Percentiles rank a stretch among this genome's conserved stretches.
Conservation (phyloP, 768 basidiomycete species). For the Boletus subparvulus region DNA sequence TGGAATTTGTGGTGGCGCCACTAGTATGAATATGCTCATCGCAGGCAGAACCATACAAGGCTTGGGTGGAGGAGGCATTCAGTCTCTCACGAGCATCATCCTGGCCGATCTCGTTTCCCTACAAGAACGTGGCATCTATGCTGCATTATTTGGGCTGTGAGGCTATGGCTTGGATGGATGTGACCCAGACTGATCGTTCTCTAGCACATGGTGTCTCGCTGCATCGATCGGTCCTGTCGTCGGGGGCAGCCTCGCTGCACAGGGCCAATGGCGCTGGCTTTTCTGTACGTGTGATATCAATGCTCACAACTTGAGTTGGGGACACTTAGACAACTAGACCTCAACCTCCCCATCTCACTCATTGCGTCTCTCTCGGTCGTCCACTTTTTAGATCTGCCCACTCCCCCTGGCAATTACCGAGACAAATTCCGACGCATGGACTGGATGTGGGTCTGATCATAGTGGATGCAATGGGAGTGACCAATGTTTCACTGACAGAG, state of each 20-base stretch:
- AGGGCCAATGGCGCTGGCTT: constrained; percentile 41
- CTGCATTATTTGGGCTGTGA: constrained; percentile 26
- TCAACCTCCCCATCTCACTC: constrained; percentile 39
- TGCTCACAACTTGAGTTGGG: neutral
- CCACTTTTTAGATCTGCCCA: constrained; percentile 33
- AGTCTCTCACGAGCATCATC: constrained; percentile 38
- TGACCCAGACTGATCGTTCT: neutral
- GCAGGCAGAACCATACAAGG: constrained; percentile 34
- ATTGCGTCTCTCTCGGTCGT: constrained; percentile 24
- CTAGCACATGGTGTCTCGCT: constrained; percentile 36
- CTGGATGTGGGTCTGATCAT: constrained; percentile 33
- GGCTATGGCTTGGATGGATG: neutral
- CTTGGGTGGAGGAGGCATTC: constrained; percentile 37
- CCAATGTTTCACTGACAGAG: constrained; percentile 23
- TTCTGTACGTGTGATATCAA: constrained; percentile 34
- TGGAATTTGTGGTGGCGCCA: constrained; percentile 34
- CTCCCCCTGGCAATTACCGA: constrained; percentile 31
- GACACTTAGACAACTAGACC: constrained; percentile 25
- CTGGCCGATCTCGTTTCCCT: constrained; percentile 45
- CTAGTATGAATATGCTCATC: constrained; percentile 22
- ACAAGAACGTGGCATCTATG: constrained; percentile 39
- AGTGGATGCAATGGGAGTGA: neutral
- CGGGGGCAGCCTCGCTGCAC: constrained; percentile 35
- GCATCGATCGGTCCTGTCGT: constrained; percentile 34
- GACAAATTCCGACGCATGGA: constrained; percentile 39